These are phyloP conservation scores for Acorus calamus DNA, from an alignment of 106 monocot genomes.

Conservation along the genomic window DNA sequence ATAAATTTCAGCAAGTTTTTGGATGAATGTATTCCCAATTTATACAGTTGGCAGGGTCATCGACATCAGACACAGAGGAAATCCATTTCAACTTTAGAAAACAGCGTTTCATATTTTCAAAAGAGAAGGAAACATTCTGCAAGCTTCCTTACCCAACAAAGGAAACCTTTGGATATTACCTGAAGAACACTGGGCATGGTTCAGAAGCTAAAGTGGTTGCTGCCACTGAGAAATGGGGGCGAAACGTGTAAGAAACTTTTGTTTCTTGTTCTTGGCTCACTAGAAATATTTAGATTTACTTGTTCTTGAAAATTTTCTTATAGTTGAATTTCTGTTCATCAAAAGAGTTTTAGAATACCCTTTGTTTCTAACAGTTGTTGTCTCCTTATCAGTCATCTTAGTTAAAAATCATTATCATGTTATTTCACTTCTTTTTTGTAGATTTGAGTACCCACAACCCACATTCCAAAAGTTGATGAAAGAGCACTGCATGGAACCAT, in stretches of 20 bases:
- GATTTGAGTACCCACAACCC: conserved; percentile 97
- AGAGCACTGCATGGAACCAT: conserved; percentile 94
- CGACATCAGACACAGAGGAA: conserved; percentile 54
- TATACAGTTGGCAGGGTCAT: conserved; percentile 44
- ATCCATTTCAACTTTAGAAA: conserved; percentile 99
- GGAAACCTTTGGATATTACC: conserved; percentile 79
- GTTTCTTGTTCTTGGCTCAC: not conserved
- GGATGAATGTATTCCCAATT: not conserved
- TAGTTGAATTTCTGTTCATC: not conserved
- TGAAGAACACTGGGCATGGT: conserved; percentile 81
- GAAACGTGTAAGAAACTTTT: conserved; percentile 68
- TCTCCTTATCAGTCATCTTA: not conserved
- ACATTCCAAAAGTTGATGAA: conserved; percentile 98
- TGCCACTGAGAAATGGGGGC: conserved; percentile 88
- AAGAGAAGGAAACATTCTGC: conserved; percentile 58
- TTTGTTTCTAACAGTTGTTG: not conserved
- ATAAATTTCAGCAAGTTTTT: too few species aligned
- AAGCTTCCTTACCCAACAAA: conserved; percentile 92
- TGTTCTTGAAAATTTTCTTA: not conserved
- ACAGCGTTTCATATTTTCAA: conserved; percentile 71
- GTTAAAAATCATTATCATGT: not conserved
- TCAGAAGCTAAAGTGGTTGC: conserved; percentile 76
- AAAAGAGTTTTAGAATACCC: not conserved
- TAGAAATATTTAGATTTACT: not conserved
- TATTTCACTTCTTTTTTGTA: conserved; percentile 12